Evolutionary conservation across 345 rosid genomes (phyloP).

Genomic region (Balakata baccata): DNA sequence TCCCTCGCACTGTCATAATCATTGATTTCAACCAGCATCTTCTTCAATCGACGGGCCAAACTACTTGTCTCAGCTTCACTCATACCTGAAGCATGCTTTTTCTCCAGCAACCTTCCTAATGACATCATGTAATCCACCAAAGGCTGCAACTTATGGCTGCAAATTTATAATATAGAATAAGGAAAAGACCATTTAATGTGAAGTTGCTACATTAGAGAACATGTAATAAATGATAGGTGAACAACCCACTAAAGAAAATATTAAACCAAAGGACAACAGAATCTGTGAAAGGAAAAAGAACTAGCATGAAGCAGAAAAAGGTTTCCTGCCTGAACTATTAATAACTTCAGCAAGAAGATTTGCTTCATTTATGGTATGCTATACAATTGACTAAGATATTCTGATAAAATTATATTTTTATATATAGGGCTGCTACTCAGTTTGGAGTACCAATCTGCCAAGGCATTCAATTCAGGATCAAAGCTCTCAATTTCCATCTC

Average conservation of each 20-base stretch:
- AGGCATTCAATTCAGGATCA: too few species aligned
- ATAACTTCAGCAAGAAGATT: too few species aligned
- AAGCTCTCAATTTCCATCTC: too few species aligned
- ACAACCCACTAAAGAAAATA: background rate
- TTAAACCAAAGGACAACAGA: background rate
- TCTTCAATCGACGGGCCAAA: conserved; percentile 82
- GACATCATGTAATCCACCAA: conserved; percentile 67
- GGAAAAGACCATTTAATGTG: background rate
- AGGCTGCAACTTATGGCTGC: conserved; percentile 73
- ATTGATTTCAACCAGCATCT: conserved; percentile 75
- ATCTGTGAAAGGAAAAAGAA: too few species aligned
- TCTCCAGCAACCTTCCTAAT: conserved; percentile 52
- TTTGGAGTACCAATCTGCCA: too few species aligned
- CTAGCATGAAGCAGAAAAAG: too few species aligned
- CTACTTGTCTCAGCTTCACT: conserved; percentile 52
- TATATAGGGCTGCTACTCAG: too few species aligned
- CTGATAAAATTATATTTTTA: too few species aligned
- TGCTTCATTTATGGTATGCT: too few species aligned
- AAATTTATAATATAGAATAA: background rate
- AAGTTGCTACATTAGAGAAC: background rate
- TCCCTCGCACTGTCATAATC: conserved; percentile 82
- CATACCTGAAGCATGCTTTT: conserved; percentile 53
- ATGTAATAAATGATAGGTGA: background rate
- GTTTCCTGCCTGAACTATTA: too few species aligned
- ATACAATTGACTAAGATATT: too few species aligned